phyloP scores from a whole-genome alignment of 495 filamentous ascomycete genomes.

The Daldinia concentrica region DNA sequence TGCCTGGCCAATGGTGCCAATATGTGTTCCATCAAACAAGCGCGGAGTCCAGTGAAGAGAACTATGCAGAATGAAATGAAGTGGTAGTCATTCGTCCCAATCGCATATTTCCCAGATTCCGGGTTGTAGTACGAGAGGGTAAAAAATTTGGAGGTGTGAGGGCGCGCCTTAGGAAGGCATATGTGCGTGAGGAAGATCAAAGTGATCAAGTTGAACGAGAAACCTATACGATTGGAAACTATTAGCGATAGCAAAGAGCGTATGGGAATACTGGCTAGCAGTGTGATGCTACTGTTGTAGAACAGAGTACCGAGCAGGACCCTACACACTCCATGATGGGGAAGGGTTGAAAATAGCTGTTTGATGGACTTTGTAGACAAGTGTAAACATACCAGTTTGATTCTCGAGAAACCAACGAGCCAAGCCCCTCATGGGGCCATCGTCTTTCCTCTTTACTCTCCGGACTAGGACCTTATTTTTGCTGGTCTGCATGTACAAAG shows the following conservation, averaged over 20 bases:
- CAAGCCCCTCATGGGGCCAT: conserved; percentile 53
- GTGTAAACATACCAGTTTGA: conserved; percentile 58
- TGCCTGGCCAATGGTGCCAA: conserved; percentile 76
- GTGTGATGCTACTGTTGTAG: conserved; percentile 21
- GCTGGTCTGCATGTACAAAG: conserved; percentile 58
- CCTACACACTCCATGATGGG: conserved; percentile 11
- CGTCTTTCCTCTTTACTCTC: conserved; percentile 57
- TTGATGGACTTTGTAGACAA: not conserved
- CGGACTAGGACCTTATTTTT: conserved; percentile 58
- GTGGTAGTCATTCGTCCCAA: conserved; percentile 81
- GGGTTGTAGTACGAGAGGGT: conserved; percentile 83
- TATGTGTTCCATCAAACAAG: conserved; percentile 85
- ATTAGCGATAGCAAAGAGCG: conserved; percentile 26
- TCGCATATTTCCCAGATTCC: conserved; percentile 69
- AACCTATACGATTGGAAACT: conserved; percentile 59
- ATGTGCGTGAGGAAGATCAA: conserved; percentile 81
- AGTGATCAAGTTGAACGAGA: conserved; percentile 80
- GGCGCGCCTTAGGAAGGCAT: conserved; percentile 77
- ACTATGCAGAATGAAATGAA: conserved; percentile 83
- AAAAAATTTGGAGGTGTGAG: conserved; percentile 86
- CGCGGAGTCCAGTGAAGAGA: conserved; percentile 85
- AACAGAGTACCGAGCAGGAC: conserved; percentile 22
- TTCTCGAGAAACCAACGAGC: conserved; percentile 62
- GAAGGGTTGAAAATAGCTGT: not conserved
- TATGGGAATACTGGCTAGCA: conserved; percentile 3